Conservation (phyloP, 169 alveolate genomes). For the Hammondia hammondi region DNA sequence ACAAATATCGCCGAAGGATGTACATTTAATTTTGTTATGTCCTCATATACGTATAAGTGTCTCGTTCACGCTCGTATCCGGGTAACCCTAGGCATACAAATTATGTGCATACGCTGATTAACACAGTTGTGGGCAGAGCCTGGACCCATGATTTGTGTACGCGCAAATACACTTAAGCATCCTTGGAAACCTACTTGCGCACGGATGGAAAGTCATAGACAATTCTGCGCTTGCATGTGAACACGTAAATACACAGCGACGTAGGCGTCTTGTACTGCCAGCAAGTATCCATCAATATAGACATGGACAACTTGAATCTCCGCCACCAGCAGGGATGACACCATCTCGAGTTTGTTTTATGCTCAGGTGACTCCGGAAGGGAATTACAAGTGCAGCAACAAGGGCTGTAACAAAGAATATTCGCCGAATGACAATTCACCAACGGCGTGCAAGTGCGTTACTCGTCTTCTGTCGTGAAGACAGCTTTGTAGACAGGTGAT, state of each 20-base stretch:
- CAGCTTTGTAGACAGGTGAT: background rate
- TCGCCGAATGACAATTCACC: conserved; percentile 44
- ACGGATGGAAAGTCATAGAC: too few species aligned
- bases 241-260: background rate
- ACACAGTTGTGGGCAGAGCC: too few species aligned
- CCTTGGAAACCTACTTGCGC: too few species aligned
- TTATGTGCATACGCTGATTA: too few species aligned
- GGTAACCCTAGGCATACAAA: too few species aligned
- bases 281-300: background rate
- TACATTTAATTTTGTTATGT: too few species aligned
- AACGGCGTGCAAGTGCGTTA: conserved; percentile 47
- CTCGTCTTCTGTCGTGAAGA: background rate
- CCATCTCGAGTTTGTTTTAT: background rate
- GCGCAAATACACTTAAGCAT: too few species aligned
- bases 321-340: background rate
- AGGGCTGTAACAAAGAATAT: conserved; percentile 64
- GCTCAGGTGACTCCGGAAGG: conserved; percentile 63
- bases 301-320: background rate
- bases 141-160: too few species aligned
- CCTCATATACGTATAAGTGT: too few species aligned
- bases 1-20: too few species aligned
- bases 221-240: background rate
- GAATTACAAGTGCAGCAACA: conserved; percentile 46
- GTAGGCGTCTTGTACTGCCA: background rate
- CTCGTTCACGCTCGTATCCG: too few species aligned